Evolutionary conservation across 2,329 filamentous ascomycete genomes (phyloP), one percentile per base, ranked within the genome.

Genomic region (Alternaria angustiovoidea): DNA sequence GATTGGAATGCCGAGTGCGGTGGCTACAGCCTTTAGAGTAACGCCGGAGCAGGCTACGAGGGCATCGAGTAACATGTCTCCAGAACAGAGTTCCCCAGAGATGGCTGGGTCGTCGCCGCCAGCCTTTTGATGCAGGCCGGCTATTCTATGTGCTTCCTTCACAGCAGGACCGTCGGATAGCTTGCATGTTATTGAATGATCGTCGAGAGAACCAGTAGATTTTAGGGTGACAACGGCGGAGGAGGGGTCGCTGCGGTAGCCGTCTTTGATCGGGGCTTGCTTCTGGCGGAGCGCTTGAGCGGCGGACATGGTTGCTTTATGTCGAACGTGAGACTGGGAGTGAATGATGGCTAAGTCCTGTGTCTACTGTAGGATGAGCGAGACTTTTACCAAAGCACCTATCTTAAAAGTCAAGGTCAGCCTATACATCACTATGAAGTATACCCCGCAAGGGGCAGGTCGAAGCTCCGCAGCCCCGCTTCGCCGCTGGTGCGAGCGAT

Each of bases 41-140:
- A 84, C 82, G 24, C 82, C 82, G 1, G 82, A 80, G 68, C 82
- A 84, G 4, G 82, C 82, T 5, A 85, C 82, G 2, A 84, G 75
- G 0, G 81, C 81, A 57, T 84, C 82, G 12, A 84, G 78, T 12
- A 85, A 75, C 81, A 84, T 82, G 64, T 84, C 82, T 12, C 82
- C 82, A 0, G 78, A 80, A 74, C 82, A 84, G 2, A 84, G 75
- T 63, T 84, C 81, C 56, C 82, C 82, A 1, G 79, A 81, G 51
- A 84, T 78, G 3, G 69, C 60, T 9, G 78, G 76, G 36, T 78
- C 74, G 12, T 78, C 75, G 39, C 82, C 82, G 38, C 82, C 82
- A 3, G 82, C 82, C 64, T 79, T 80, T 43, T 78, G 80, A 65
- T 84, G 82, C 39, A 84, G 75, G 30, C 82, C 82, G 2, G 82